Percentiles rank a stretch among this genome's conserved stretches.
phyloP scores from a whole-genome alignment of 163 green algal genomes.

The Chloromonas sp. region DNA sequence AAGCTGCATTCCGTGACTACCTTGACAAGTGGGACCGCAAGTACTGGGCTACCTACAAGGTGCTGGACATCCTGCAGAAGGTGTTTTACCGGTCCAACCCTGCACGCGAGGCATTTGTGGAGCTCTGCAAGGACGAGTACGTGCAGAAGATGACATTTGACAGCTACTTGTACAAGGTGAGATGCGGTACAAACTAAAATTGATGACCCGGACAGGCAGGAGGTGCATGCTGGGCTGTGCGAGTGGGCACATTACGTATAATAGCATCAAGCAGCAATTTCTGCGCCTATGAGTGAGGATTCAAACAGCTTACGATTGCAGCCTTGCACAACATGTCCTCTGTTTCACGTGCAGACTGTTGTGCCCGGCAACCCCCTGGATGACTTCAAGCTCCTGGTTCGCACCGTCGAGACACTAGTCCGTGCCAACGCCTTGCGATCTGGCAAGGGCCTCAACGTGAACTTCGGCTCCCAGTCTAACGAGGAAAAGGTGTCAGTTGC shows the following conservation, averaged over 20 bases:
- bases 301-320: no score
- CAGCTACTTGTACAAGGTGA: slow-evolving; percentile 92
- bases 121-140: slow-evolving; percentile 95
- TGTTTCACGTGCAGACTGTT: slow-evolving; percentile 68
- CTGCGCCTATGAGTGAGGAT: no score
- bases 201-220: no score
- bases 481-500: slow-evolving; percentile 29
- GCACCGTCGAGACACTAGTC: slow-evolving; percentile 85
- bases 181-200: no score
- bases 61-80: slow-evolving; percentile 99
- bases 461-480: slow-evolving; percentile 65
- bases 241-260: no score
- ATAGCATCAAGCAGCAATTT: no score
- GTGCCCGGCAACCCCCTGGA: slow-evolving; percentile 89
- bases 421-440: slow-evolving; percentile 88
- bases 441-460: slow-evolving; percentile 62
- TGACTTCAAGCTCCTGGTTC: slow-evolving; percentile 57
- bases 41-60: slow-evolving; percentile 99
- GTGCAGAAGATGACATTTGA: slow-evolving; percentile 99
- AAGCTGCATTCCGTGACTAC: slow-evolving; percentile 87
- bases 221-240: no score
- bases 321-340: no score
- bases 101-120: slow-evolving; percentile 96
- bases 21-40: slow-evolving; percentile 91
- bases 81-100: slow-evolving; percentile 81